Evolutionary conservation across 805 yeast species (phyloP), one percentile per base, ranked within the genome.

Genomic region (Pichia nanzhaoensis): DNA sequence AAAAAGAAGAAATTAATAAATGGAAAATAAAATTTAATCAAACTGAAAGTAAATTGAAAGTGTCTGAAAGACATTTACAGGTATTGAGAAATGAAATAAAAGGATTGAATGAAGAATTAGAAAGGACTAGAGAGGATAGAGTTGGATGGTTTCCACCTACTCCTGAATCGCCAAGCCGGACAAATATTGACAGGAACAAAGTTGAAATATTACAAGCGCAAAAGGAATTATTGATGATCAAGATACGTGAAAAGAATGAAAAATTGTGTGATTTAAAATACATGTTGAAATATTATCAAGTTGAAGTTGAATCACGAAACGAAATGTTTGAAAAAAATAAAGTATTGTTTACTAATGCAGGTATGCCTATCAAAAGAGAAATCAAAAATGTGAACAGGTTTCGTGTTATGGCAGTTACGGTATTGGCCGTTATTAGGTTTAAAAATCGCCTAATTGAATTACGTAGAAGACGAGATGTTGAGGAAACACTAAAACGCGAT

Each of bases 141-240:
- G 52, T 12, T 53, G 51, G 42, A 14, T 45, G 48, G 49, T 43
- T 22, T 27, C 58, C 66, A 14, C 46, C 57, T 2, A 55, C 57
- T 12, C 59, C 58, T 4, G 49, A 51, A 18, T 51, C 62, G 19
- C 57, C 62, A n/a, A 39, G 53, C 6, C 35, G 44, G n/a, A 17
- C 20, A 8, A 21, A 6, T 14, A 13, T 19, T 4, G 19, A 33
- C 9, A n/a, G 3, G 7, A 28, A 30, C 18, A 51, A 46, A 17
- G 9, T 58, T 17, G 55, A 50, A 17, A 52, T 65, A 13, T 55
- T 67, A 30, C 67, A 67, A 37, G 63, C 64, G 39, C 76, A 75
- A 55, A 59, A 68, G 49, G 69, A 69, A 30, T 67, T 72, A 45
- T 73, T 69, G 57, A 69, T 64, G 51, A 70, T 77, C 42, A 74